These are phyloP conservation scores for Stagonosporopsis tanaceti DNA, from an alignment of 2,329 filamentous ascomycete genomes.

Conservation along the genomic window DNA sequence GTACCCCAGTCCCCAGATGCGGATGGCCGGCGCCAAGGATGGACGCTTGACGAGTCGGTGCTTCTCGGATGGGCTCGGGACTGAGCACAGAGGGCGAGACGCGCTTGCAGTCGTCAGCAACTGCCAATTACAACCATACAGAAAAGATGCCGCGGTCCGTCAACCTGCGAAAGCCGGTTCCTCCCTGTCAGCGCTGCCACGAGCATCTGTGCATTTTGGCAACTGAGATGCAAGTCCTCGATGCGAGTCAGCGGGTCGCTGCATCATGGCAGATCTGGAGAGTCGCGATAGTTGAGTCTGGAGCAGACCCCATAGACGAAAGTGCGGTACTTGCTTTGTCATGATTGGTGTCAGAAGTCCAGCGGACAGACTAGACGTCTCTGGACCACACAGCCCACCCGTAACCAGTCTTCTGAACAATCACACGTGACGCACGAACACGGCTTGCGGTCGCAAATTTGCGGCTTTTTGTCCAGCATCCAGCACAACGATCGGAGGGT, in stretches of 20 bases:
- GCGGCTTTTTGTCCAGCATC: conserved; percentile 27
- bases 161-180: conserved; percentile 18
- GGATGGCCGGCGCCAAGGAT: conserved; percentile 44
- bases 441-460: conserved; percentile 20
- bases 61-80: conserved; percentile 46
- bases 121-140: conserved; percentile 15
- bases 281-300: conserved; percentile 12
- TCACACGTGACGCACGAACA: conserved; percentile 30
- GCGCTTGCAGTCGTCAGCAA: conserved; percentile 38
- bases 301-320: conserved; percentile 25
- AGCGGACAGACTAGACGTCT: conserved; percentile 30
- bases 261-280: conserved; percentile 13
- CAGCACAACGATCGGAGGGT: conserved; percentile 28
- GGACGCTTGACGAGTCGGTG: conserved; percentile 35
- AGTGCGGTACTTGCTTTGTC: conserved; percentile 36
- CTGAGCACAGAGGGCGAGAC: conserved; percentile 29
- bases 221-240: not conserved
- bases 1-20: conserved; percentile 50
- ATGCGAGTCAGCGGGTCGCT: conserved; percentile 4
- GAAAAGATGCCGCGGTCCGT: conserved; percentile 32
- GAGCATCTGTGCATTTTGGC: conserved; percentile 3
- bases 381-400: conserved; percentile 33
- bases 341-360: conserved; percentile 35
- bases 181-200: conserved; percentile 8
- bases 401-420: conserved; percentile 24